Base-by-base conservation (phyloP, 2,329 filamentous ascomycete genomes). In the Paracamarosporium sp. region DNA sequence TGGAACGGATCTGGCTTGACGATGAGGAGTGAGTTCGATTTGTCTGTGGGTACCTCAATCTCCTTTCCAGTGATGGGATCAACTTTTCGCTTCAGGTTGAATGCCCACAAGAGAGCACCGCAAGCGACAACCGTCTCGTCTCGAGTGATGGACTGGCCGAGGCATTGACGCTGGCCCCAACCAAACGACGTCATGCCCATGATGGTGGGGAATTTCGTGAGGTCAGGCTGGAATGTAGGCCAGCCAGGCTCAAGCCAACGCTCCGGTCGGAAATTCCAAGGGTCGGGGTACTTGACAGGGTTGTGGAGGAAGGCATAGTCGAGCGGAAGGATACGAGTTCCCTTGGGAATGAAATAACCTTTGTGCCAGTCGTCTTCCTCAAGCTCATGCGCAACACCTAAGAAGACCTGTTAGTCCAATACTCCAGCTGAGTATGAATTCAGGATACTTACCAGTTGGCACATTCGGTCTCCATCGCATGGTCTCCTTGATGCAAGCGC, bases 171-270 rank as follows among this genome's bases (percentile, higher is more conserved):
- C 41, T 86, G 85, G 31, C 87, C 87, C 79, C 82, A 89, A 27
- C 87, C 87, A 66, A 89, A 89, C 0, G 84, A 87, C 61, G 87
- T 84, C 83, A 88, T 86, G 35, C 82, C 82, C 62, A 86, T 85
- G 68, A 89, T 83, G 71, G 84, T 87, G 15, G 88, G 87, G 66
- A 85, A 88, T 55, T 82, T 81, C 1, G 82, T 82, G n/a, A 89
- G 80, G 0, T 87, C 87, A 66, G 85, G 86, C 66, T 88, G 84
- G 76, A 84, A 89, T 0, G 87, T 88, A 0, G 87, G 87, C 81
- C 83, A 90, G 20, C 76, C 78, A n/a, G 83, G 74, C 62, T 88
- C 83, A 11, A 90, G 80, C 79, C 85, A 90, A 36, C 87, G 82
- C 63, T 88, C 86, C 0, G 88, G 87, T 27, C 80, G 83, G 75